These are phyloP conservation scores for Xerophyta viscosa DNA, from an alignment of 106 monocot species.

Conservation along the genomic window DNA sequence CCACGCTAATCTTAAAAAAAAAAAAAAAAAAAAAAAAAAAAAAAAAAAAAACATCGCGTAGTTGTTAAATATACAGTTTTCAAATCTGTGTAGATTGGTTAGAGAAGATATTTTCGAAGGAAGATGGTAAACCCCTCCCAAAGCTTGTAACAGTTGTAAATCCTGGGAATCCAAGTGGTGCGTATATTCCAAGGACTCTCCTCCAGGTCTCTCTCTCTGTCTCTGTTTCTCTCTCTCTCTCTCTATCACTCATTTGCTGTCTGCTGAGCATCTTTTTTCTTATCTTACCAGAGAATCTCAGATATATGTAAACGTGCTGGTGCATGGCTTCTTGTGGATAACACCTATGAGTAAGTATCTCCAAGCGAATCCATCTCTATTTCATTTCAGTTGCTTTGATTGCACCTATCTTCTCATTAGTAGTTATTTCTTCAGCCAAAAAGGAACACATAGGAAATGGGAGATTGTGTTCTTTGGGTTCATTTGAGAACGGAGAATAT, in stretches of 20 bases:
- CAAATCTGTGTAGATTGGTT: constrained; percentile 96
- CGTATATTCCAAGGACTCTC: constrained; percentile 61
- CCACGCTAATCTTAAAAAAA: no score
- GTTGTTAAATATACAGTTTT: no score
- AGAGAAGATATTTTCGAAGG: constrained; percentile 41
- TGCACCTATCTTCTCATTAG: not conserved
- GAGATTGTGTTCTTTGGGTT: no score
- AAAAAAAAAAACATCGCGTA: no score
- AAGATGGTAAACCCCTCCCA: constrained; percentile 50
- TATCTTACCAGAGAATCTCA: constrained; percentile 90
- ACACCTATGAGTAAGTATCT: constrained; percentile 92
- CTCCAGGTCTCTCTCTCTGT: constrained; percentile 46
- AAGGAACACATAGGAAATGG: no score
- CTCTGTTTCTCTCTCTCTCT: constrained; percentile 2
- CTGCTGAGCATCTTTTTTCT: constrained; percentile 5
- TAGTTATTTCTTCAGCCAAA: no score
- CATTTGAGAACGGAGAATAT: no score
- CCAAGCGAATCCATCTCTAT: not conserved
- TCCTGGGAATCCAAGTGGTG: constrained; percentile 90
- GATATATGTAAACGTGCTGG: constrained; percentile 81
- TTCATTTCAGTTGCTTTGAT: not conserved
- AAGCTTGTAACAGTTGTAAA: constrained; percentile 98
- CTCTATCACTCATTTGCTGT: no score
- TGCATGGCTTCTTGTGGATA: constrained; percentile 97
- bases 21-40: no score